Base-by-base conservation (phyloP, 768 basidiomycete species). In the Russula griseocarnosa region DNA sequence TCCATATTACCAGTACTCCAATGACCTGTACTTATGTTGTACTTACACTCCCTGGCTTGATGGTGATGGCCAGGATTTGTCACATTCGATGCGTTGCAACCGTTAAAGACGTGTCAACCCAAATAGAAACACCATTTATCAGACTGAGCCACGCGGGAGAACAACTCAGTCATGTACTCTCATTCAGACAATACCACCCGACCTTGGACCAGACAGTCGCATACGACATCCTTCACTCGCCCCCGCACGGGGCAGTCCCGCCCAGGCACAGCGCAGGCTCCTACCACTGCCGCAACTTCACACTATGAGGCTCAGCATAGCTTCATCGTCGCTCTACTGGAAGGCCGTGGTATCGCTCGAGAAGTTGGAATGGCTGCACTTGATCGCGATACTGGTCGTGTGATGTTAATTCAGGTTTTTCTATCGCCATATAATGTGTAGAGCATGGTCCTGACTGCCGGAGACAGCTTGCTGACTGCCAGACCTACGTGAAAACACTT, bases 351-450 rank as follows among this genome's bases (percentile, higher is more conserved):
- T 1, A 79, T 92, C 32, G 87, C 87, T 0, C 79, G 88, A 59
- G 94, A 96, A 71, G 84, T 96, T 10, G 94, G 94, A 3, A 84
- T 97, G 36, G 93, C 92, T 0, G 89, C 90, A 0, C 79, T 94
- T n/a, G 86, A 94, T 63, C 83, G 80, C 61, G 87, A 90, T 36
- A 91, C 87, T 0, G 92, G 88, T 0, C 79, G 83, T 30, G 87
- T 88, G 22, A 79, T 85, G 72, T 77, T 95, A 18, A 84, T 92
- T 20, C 93, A 96, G 81, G 92, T 88, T n/a, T 70, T 22, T 44
- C 42, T 34, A 13, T 60, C 44, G 24, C 52, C 58, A 36, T 62
- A 55, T 58, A 38, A 56, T 3, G 24, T 24, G 46, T 54, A n/a
- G 22, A 26, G 13, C 61, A 24, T 42, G 56, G 57, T 52, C 40